Base-by-base conservation (phyloP, 164 flowering plant genomes). In the Brasenia schreberi region DNA sequence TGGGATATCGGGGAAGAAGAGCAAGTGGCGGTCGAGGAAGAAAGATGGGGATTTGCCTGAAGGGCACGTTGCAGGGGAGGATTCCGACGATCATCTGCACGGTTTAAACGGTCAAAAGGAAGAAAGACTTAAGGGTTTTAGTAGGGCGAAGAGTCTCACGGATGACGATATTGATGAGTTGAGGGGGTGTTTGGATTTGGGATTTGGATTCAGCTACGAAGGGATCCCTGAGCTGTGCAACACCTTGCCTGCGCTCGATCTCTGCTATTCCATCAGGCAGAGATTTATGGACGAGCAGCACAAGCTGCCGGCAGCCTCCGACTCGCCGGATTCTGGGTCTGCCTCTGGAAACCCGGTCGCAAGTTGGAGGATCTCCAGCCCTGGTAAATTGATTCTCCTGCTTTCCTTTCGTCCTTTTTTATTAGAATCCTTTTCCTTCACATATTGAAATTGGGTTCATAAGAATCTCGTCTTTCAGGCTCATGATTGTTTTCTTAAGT, bases 211-310 rank as follows among this genome's bases (percentile, higher is more conserved):
- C 70, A 83, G 81, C 67, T 91, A 88, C 71, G 89, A 88, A 6
- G 97, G 87, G 73, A 91, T 91, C 60, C 97, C 97, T 0, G 97
- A 88, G 78, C 88, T 88, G 58, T 88, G 89, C 72, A 86, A 83
- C 75, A 88, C 95, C 17, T 66, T 88, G 73, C 97, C 97, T 11
- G 97, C 97, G 63, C 85, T 91, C 19, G 97, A 91, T 76, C 84
- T 91, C 17, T 91, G 97, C 66, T 91, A 91, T 73, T 91, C 97
- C 0, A 85, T 88, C 88, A 79, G 81, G 60, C 96, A 86, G 83
- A 87, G 80, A 84, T 91, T 81, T 65, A 52, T 80, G 23, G 96
- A 87, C 64, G 92, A 76, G 19, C 69, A 90, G 7, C 84, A 81
- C 45, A 74, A 81, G 69, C 7, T 7, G 53, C 12, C 53, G 53